phyloP scores from a whole-genome alignment of 352 stramenopile genomes.

The Phytophthora lateralis region DNA sequence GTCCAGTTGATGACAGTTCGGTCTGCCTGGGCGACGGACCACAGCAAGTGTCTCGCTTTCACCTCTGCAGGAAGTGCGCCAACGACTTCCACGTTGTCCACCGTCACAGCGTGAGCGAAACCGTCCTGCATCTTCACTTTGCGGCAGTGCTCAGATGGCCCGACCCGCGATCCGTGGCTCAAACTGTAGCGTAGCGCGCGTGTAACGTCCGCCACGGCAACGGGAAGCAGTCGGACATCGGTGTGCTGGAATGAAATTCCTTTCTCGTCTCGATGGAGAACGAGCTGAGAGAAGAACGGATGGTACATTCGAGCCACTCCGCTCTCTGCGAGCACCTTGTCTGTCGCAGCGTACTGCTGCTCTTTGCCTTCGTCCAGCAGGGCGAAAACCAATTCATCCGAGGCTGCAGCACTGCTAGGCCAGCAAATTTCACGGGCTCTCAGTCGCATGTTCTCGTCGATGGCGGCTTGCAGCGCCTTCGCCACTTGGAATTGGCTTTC shows the following conservation, averaged over 20 bases:
- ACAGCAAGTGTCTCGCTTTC: constrained; percentile 25
- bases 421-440: constrained; percentile 29
- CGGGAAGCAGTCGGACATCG: constrained; percentile 29
- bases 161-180: constrained; percentile 20
- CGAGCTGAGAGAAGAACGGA: constrained; percentile 22
- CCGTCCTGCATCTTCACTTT: constrained; percentile 26
- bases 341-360: constrained; percentile 25
- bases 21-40: constrained; percentile 17
- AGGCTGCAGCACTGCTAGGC: constrained; percentile 19
- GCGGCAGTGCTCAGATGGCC: constrained; percentile 21
- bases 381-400: constrained; percentile 37
- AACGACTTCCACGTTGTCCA: constrained; percentile 31
- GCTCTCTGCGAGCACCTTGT: constrained; percentile 29
- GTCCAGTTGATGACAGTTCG: constrained; percentile 34
- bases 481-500: constrained; percentile 23
- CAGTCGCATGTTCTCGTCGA: constrained; percentile 30
- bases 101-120: constrained; percentile 23
- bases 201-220: constrained; percentile 21
- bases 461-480: constrained; percentile 17
- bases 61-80: constrained; percentile 13
- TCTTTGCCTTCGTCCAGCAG: constrained; percentile 38
- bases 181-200: constrained; percentile 20
- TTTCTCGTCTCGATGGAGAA: constrained; percentile 9
- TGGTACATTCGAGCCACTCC: constrained; percentile 28
- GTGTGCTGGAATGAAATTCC: constrained; percentile 28